Base-by-base conservation (phyloP, 768 basidiomycete species). In the Clitopilus passeckerianus region DNA sequence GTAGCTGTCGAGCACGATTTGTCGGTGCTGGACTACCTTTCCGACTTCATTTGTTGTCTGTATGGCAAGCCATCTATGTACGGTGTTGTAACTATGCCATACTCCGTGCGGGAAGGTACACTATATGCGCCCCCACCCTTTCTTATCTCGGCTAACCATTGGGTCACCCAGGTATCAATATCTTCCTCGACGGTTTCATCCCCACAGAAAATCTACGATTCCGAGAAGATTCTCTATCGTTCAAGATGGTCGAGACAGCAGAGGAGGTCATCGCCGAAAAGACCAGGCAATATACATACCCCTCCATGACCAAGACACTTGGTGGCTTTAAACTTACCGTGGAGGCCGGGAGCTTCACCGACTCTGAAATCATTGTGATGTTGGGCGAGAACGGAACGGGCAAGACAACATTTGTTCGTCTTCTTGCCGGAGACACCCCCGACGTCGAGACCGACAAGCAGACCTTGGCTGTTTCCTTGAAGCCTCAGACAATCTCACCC, bases 361-460 rank as follows among this genome's bases (percentile, higher is more conserved):
- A 98, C 70, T 98, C 95, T 1, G 97, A 99, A 72, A 99, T 99
- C 72, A 93, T 99, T 66, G 97, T 99, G 72, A 92, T 99, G 89
- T 79, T 99, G 34, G 97, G 97, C 62, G 97, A 99, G 83, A 99
- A 99, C 74, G 97, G 97, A 54, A 99, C 94, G 1, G 95, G 97
- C 37, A 99, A 99, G 81, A 98, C 97, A 46, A 99, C 97, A 0
- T 93, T 99, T 71, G 94, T 99, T 59, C 91, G 95, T 61, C 77
- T 99, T 57, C 82, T 99, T 56, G 94, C 95, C 0, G 97, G 97
- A 37, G 95, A 97, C 66, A 86, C 81, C 18, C 96, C 96, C 5
- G 97, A 99, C 75, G 70, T 79, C 52, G 89, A 91, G 73, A 83
- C 87, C 53, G 89, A 90, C 73, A 91, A 90, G 71, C 85, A 93